A percentile compares a stretch with the other conserved stretches of the same genome.
These are phyloP conservation scores for Aegilops bicornis DNA, from an alignment of 176 grass and related monocot species.

Conservation along the genomic window DNA sequence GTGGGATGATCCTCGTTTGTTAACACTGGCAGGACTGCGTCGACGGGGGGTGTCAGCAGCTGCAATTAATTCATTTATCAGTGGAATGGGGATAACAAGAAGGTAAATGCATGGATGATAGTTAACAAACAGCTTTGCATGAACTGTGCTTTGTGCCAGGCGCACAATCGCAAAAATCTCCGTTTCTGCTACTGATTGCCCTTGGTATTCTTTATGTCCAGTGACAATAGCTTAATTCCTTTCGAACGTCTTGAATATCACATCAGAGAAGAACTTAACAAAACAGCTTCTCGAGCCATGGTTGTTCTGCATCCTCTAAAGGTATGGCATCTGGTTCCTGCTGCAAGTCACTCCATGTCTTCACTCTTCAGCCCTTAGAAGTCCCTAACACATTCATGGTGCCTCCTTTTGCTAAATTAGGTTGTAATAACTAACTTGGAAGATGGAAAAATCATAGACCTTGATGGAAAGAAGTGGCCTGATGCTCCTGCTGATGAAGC, in stretches of 20 bases:
- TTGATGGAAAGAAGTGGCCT: slow-evolving; percentile 98
- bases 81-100: slow-evolving; percentile 98
- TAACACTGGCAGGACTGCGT: slow-evolving; percentile 83
- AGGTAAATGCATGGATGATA: slow-evolving; percentile 43
- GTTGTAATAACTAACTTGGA: slow-evolving; percentile 97
- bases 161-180: background rate
- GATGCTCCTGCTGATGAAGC: slow-evolving; percentile 82
- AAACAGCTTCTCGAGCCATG: slow-evolving; percentile 73
- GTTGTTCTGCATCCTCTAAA: slow-evolving; percentile 91
- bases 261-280: slow-evolving; percentile 96
- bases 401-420: slow-evolving; percentile 32
- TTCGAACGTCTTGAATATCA: slow-evolving; percentile 88
- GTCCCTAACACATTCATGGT: background rate
- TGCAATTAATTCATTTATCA: slow-evolving; percentile 88
- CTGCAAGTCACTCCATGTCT: slow-evolving; percentile 18
- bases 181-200: slow-evolving; percentile 25
- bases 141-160: background rate
- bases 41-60: slow-evolving; percentile 82
- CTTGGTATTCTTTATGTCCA: slow-evolving; percentile 40
- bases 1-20: slow-evolving; percentile 96
- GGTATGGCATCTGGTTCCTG: slow-evolving; percentile 45
- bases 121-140: background rate
- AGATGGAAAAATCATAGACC: slow-evolving; percentile 62
- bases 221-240: slow-evolving; percentile 95
- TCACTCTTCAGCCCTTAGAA: background rate